Conservation (phyloP, 139 green algal species). For the Ostreobium quekettii region DNA sequence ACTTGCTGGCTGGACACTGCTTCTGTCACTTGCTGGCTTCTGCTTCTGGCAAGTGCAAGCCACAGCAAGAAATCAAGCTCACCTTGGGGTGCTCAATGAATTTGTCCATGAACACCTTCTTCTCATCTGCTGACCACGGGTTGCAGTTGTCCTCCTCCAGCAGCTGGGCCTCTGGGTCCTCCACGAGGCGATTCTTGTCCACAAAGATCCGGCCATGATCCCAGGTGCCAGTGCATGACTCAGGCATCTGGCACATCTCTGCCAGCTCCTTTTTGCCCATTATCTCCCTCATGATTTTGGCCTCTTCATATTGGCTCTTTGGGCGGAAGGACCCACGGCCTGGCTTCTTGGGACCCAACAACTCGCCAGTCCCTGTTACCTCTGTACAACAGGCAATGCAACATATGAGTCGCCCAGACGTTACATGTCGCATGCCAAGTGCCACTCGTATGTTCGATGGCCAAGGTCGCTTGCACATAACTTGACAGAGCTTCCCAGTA, state of each 20-base stretch:
- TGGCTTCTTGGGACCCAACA: not conserved
- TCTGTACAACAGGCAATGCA: no score
- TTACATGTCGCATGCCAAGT: no score
- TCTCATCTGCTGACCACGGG: constrained; percentile 70
- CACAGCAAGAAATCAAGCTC: no score
- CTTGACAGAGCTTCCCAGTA: no score
- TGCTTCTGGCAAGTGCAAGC: not conserved
- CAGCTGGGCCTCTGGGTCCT: constrained; percentile 46
- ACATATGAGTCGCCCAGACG: no score
- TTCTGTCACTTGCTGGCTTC: no score
- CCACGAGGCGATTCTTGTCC: constrained; percentile 40
- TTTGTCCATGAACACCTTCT: constrained; percentile 74
- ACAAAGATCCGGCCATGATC: not conserved
- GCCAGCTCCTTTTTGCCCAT: not conserved
- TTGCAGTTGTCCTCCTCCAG: constrained; percentile 21
- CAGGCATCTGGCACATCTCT: not conserved
- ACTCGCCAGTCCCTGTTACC: no score
- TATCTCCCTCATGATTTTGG: not conserved
- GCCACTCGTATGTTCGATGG: no score
- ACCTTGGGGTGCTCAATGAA: constrained; percentile 66
- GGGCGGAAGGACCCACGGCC: not conserved
- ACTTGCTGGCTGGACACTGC: no score
- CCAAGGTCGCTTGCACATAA: no score
- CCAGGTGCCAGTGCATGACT: not conserved
- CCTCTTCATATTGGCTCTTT: not conserved